Conservation (phyloP, 75 land plant genomes). For the Picea sitchensis region DNA sequence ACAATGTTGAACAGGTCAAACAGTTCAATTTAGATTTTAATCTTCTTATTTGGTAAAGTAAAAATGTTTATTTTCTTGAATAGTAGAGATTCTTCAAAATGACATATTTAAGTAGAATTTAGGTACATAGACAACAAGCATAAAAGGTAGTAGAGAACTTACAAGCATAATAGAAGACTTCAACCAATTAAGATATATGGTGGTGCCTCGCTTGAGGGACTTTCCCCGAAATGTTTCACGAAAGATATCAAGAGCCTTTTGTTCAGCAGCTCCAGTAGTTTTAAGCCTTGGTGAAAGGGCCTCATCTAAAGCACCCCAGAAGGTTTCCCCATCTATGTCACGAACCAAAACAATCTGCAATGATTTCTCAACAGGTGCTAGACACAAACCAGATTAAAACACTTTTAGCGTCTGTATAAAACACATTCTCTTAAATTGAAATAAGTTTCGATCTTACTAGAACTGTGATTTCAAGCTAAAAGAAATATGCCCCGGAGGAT, state of each 20-base stretch:
- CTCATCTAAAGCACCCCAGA: slow-evolving; percentile 32
- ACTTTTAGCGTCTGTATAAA: background rate
- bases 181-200: slow-evolving; percentile 21
- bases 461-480: background rate
- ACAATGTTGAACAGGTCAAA: no score
- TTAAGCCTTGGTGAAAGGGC: slow-evolving; percentile 18
- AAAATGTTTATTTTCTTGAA: no score
- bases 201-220: slow-evolving; percentile 19
- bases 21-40: no score
- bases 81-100: no score
- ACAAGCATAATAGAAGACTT: slow-evolving; percentile 25
- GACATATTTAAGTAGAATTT: background rate
- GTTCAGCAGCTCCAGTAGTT: slow-evolving; percentile 13
- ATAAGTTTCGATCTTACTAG: no score
- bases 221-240: slow-evolving; percentile 16
- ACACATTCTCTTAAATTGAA: no score
- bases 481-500: background rate
- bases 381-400: background rate
- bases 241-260: slow-evolving; percentile 16
- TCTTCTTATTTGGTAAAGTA: no score
- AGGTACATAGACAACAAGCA: background rate
- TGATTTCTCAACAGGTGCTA: slow-evolving; percentile 28
- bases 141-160: background rate
- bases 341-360: slow-evolving; percentile 21
- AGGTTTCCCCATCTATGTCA: slow-evolving; percentile 17